Evolutionary conservation across 2,329 filamentous ascomycete genomes (phyloP), one percentile per base, ranked within the genome.

Genomic region (Clarireedia paspali): DNA sequence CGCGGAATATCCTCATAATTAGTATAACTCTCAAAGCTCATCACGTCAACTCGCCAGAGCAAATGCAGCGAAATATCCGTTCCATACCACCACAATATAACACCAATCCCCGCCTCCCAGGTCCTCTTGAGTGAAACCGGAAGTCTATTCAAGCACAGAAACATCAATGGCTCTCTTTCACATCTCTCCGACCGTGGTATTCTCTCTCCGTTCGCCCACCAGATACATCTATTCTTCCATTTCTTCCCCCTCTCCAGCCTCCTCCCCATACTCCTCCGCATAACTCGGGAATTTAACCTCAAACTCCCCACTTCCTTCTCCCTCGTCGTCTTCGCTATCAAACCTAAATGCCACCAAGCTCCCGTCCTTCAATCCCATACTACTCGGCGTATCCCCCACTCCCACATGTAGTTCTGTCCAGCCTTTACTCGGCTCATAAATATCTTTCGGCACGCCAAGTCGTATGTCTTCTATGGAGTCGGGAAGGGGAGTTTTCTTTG

Each of bases 401-500:
- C 59, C 60, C 17, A 68, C 63, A 42, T 71, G 68, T n/a, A 80
- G 61, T 48, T 67, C 67, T 26, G 68, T 68, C 77, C 77, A 81
- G 46, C 78, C 78, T 63, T 77, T 76, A 20, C 70, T 71, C 5
- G 71, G 61, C 57, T 81, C 77, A 56, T 75, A 73, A 38, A 66
- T 67, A 65, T 81, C 76, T 27, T 73, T 65, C 0, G 73, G 73
- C 5, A 76, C 64, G 2, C 74, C 78, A 24, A 81, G 67, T 39
- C 77, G 70, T 42, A 81, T 71, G 5, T 74, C 67, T 0, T 70
- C 64, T 0, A 72, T 59, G 0, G 55, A 73, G 55, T 56, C 70
- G 61, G 36, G 77, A 57, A 36, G 20, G 26, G 42, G 34, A 2
- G 15, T 49, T 70, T 50, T 72, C 67, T 12, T 65, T 48, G 5